These are phyloP conservation scores for Sinapis alba DNA, from an alignment of 441 rosid genomes.

Conservation along the genomic window DNA sequence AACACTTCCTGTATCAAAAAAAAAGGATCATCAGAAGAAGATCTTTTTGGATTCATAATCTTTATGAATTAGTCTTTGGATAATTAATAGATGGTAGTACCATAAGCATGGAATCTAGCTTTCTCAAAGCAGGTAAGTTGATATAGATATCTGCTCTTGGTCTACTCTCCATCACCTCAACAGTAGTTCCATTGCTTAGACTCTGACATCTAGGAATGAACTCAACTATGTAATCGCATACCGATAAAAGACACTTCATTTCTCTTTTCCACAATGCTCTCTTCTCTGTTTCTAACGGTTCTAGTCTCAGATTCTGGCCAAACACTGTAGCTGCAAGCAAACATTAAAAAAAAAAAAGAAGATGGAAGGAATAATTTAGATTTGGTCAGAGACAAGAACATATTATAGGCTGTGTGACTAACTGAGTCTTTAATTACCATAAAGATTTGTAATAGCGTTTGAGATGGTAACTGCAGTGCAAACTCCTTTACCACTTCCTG, in stretches of 20 bases:
- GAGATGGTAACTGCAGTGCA: slow-evolving; percentile 77
- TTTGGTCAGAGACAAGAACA: neutral
- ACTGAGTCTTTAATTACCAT: slow-evolving; percentile 44
- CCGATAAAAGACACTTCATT: slow-evolving; percentile 65
- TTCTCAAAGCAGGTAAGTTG: slow-evolving; percentile 69
- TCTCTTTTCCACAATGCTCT: slow-evolving; percentile 70
- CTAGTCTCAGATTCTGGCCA: slow-evolving; percentile 68
- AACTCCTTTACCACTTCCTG: slow-evolving; percentile 77
- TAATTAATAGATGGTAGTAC: slow-evolving; percentile 31
- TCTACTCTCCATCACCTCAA: slow-evolving; percentile 67
- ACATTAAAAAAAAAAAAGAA: neutral
- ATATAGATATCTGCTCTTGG: slow-evolving; percentile 68
- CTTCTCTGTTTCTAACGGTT: slow-evolving; percentile 63
- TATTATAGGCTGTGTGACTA: neutral
- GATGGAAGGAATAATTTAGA: neutral
- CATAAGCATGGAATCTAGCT: slow-evolving; percentile 71
- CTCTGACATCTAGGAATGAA: slow-evolving; percentile 52
- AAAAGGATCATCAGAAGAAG: neutral
- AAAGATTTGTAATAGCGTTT: slow-evolving; percentile 75
- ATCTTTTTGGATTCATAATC: slow-evolving; percentile 6
- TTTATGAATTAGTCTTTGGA: neutral
- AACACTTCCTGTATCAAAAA: slow-evolving; percentile 55
- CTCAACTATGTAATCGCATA: slow-evolving; percentile 65
- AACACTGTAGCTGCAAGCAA: slow-evolving; percentile 61
- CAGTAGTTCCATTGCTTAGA: slow-evolving; percentile 49